These are phyloP conservation scores for Irineochytrium annulatum DNA, from an alignment of 192 early-diverging fungal species.

Conservation along the genomic window DNA sequence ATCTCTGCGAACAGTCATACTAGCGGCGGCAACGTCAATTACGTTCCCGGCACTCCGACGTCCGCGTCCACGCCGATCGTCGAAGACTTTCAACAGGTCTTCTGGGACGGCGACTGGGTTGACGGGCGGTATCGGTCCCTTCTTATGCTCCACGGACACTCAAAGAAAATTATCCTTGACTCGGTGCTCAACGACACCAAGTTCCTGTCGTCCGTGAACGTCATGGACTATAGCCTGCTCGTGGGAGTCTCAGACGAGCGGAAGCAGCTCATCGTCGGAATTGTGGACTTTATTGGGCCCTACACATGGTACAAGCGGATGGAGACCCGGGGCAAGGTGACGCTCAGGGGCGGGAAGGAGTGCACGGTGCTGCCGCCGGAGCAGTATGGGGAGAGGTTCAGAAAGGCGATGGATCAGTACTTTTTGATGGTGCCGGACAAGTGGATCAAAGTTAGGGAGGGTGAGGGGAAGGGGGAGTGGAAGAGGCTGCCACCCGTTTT, in stretches of 20 bases:
- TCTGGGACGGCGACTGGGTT: slow-evolving; percentile 73
- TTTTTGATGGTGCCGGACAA: slow-evolving; percentile 24
- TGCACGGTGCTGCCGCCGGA: slow-evolving; percentile 40
- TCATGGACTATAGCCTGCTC: slow-evolving; percentile 52
- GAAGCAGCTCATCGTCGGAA: slow-evolving; percentile 43
- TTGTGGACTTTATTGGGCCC: slow-evolving; percentile 46
- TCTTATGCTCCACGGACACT: slow-evolving; percentile 27
- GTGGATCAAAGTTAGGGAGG: neutral
- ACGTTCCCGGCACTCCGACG: too few species aligned
- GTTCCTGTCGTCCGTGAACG: slow-evolving; percentile 33
- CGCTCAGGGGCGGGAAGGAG: slow-evolving; percentile 40
- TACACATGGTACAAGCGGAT: slow-evolving; percentile 47
- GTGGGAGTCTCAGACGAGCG: slow-evolving; percentile 38
- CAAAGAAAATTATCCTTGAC: slow-evolving; percentile 34
- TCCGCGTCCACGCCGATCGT: too few species aligned
- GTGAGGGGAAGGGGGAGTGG: neutral
- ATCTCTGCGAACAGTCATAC: too few species aligned
- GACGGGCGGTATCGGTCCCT: slow-evolving; percentile 51
- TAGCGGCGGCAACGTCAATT: too few species aligned
- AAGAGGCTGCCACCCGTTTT: slow-evolving; percentile 4
- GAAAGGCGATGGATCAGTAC: slow-evolving; percentile 41
- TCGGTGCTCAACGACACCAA: slow-evolving; percentile 30
- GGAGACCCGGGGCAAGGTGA: slow-evolving; percentile 60
- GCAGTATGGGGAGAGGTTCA: slow-evolving; percentile 35
- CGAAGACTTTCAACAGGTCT: too few species aligned